phyloP scores from a whole-genome alignment of 208 protist species.

The Acanthamoeba sp. region DNA sequence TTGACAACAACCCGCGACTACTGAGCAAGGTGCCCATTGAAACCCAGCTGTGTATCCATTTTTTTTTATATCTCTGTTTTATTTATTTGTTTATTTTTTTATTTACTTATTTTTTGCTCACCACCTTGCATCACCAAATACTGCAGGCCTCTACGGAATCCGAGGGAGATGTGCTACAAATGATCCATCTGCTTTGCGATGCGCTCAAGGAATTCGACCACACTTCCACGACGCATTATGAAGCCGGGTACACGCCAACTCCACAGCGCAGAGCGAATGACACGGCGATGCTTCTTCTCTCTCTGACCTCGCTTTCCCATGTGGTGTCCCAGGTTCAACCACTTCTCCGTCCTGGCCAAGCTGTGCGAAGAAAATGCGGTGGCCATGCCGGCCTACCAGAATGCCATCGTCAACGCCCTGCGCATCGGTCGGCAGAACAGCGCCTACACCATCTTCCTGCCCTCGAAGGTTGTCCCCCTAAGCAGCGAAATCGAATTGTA shows the following conservation, averaged over 20 bases:
- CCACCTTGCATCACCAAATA: neutral
- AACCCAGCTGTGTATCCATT: neutral
- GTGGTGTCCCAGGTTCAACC: conserved; percentile 25
- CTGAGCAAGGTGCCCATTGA: neutral
- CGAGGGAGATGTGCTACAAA: conserved; percentile 16
- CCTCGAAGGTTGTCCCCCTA: conserved; percentile 24
- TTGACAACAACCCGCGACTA: conserved; percentile 18
- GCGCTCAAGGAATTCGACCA: conserved; percentile 24
- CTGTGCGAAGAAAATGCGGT: conserved; percentile 58
- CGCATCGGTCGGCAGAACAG: neutral
- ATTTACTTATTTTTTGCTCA: neutral
- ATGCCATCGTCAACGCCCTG: conserved; percentile 51
- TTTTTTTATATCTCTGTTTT: neutral
- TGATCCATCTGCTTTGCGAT: neutral
- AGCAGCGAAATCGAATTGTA: no score
- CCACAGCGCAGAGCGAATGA: neutral
- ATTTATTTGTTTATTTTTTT: neutral
- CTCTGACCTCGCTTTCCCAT: neutral
- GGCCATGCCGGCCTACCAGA: conserved; percentile 58
- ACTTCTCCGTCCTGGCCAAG: conserved; percentile 12
- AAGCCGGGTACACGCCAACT: conserved; percentile 7
- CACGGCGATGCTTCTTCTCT: no score
- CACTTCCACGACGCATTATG: neutral
- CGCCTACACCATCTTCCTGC: conserved; percentile 10
- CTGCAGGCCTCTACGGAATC: conserved; percentile 36